Conservation (phyloP, 1,284 basidiomycete genomes). For the Tilletia setariae region DNA sequence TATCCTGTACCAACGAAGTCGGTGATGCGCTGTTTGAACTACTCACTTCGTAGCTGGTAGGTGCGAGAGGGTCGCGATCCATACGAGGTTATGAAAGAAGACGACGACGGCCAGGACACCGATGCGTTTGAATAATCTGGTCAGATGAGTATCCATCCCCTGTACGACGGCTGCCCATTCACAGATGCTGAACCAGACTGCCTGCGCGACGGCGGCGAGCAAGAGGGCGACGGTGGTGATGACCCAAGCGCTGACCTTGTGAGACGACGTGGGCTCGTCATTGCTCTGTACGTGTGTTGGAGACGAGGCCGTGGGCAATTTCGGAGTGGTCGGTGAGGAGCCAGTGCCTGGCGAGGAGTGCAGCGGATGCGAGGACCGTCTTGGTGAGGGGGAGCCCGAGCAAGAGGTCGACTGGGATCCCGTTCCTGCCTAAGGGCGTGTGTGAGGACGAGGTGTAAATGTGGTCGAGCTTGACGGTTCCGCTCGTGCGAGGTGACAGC, state of each 20-base stretch:
- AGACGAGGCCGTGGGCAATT: constrained; percentile 15
- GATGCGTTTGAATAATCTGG: constrained; percentile 30
- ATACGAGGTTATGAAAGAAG: constrained; percentile 40
- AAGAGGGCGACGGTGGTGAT: constrained; percentile 38
- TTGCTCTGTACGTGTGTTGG: background rate
- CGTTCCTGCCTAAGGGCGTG: constrained; percentile 10
- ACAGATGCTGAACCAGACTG: constrained; percentile 43
- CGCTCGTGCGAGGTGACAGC: constrained; percentile 27
- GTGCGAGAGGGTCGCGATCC: constrained; percentile 46
- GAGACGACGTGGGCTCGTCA: background rate
- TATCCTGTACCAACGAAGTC: no score
- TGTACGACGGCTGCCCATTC: constrained; percentile 39
- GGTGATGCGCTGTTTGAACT: background rate
- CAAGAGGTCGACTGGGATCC: constrained; percentile 48
- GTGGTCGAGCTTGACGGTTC: constrained; percentile 22
- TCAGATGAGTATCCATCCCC: constrained; percentile 25
- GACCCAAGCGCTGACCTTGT: constrained; percentile 38
- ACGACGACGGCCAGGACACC: constrained; percentile 33
- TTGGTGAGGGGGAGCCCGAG: constrained; percentile 50
- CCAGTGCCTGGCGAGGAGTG: constrained; percentile 47
- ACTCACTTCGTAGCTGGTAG: constrained; percentile 37
- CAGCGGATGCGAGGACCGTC: constrained; percentile 47
- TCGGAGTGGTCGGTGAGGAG: constrained; percentile 41
- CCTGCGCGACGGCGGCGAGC: constrained; percentile 39
- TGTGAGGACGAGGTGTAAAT: constrained; percentile 16